Percentiles rank a stretch among this genome's conserved stretches.
Evolutionary conservation across 495 filamentous ascomycete genomes (phyloP).

Genomic region (Penicillium desertorum): DNA sequence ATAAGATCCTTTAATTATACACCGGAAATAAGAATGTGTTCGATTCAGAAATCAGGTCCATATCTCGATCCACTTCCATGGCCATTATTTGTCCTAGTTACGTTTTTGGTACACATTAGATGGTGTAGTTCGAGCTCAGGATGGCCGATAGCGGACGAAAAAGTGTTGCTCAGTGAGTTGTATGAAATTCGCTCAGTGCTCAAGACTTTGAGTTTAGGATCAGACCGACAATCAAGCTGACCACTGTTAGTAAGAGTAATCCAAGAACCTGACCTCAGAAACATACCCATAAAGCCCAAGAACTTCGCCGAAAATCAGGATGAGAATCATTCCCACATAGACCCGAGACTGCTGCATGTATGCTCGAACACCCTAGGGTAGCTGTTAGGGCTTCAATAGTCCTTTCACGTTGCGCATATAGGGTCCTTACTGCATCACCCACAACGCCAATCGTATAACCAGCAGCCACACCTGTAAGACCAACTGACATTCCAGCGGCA

Average conservation of each 20-base stretch:
- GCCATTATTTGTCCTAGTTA: not conserved
- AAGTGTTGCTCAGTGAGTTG: not conserved
- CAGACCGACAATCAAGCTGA: conserved; percentile 56
- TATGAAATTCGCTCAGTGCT: not conserved
- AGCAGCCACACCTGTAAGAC: conserved; percentile 88
- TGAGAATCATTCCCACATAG: conserved; percentile 98
- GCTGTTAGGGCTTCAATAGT: conserved; percentile 26
- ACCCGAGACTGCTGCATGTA: conserved; percentile 96
- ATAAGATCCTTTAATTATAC: conserved; percentile 18
- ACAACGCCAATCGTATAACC: conserved; percentile 96
- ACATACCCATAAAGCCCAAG: conserved; percentile 93
- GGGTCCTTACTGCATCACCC: conserved; percentile 69
- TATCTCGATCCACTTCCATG: conserved; percentile 2
- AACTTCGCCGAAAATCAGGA: conserved; percentile 98
- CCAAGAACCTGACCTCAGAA: not conserved
- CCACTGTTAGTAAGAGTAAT: conserved; percentile 23
- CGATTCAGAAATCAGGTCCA: conserved; percentile 17
- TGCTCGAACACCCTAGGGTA: conserved; percentile 70
- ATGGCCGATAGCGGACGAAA: not conserved
- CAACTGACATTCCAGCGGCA: conserved; percentile 85
- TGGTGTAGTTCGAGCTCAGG: conserved; percentile 2
- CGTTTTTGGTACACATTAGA: not conserved
- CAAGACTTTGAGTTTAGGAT: conserved; percentile 55
- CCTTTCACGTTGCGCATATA: not conserved
- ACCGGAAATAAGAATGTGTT: conserved; percentile 14